Evolutionary conservation across 352 stramenopile species (phyloP).

Genomic region (Globisporangium cylindrosporum): DNA sequence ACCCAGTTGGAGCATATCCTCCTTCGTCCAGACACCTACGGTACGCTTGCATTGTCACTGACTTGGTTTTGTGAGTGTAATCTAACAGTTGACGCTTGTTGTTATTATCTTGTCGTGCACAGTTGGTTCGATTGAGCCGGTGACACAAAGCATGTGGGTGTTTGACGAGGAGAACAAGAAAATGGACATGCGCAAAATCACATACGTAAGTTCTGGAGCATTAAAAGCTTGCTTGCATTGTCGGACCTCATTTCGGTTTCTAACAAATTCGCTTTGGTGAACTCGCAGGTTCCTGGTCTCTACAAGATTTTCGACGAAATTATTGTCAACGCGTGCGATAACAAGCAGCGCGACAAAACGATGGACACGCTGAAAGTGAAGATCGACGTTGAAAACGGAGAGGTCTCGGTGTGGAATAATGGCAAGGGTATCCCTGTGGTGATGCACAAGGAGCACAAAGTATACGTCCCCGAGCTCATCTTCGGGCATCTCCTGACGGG

Average conservation of each 20-base stretch:
- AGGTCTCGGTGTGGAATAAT: constrained; percentile 98
- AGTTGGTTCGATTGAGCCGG: constrained; percentile 94
- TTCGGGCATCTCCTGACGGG: constrained; percentile 98
- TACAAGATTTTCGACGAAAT: constrained; percentile 99
- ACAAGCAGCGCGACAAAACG: constrained; percentile 98
- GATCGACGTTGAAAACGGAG: constrained; percentile 90
- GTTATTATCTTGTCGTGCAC: constrained; percentile 6
- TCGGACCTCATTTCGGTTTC: neutral
- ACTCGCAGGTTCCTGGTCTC: constrained; percentile 86
- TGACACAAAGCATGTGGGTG: constrained; percentile 92
- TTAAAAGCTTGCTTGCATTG: neutral
- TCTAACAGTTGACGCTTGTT: neutral
- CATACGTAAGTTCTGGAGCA: constrained; percentile 45
- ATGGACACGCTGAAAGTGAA: constrained; percentile 94
- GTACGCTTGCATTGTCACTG: constrained; percentile 33
- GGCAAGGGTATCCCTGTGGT: constrained; percentile 96
- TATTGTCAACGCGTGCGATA: constrained; percentile 99
- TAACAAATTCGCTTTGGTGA: neutral
- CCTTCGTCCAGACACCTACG: constrained; percentile 97
- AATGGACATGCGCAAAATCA: constrained; percentile 94
- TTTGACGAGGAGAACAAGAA: constrained; percentile 88
- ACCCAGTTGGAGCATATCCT: constrained; percentile 98
- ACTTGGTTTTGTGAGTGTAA: neutral
- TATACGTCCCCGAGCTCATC: constrained; percentile 98
- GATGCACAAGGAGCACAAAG: constrained; percentile 96